Evolutionary conservation across 192 early-diverging fungal species (phyloP).

Genomic region (Mortierella alpina): DNA sequence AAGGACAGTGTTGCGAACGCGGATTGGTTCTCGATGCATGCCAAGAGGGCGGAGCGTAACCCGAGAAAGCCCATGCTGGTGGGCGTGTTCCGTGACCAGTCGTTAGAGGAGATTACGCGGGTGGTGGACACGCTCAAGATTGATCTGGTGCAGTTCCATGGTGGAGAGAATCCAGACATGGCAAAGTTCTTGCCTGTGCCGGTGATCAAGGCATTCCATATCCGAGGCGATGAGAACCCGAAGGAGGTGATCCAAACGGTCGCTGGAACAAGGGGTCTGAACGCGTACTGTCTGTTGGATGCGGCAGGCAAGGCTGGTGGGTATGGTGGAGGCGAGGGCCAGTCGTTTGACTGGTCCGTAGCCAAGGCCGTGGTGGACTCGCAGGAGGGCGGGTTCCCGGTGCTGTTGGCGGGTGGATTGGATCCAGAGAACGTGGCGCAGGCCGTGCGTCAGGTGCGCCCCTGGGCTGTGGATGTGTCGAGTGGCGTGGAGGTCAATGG

Average conservation of each 20-base stretch:
- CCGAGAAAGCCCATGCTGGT: constrained; percentile 82
- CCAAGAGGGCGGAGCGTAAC: constrained; percentile 50
- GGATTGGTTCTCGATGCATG: constrained; percentile 66
- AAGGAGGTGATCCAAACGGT: constrained; percentile 59
- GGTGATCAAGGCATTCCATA: constrained; percentile 91
- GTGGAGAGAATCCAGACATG: constrained; percentile 74
- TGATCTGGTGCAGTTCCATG: constrained; percentile 96
- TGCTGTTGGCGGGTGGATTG: constrained; percentile 93
- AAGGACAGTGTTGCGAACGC: constrained; percentile 21
- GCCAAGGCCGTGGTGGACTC: constrained; percentile 61
- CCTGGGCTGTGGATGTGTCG: constrained; percentile 93
- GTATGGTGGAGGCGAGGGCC: constrained; percentile 83
- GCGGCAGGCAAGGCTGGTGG: constrained; percentile 67
- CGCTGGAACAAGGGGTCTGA: constrained; percentile 54
- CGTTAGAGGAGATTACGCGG: constrained; percentile 77
- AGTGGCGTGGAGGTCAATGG: constrained; percentile 91
- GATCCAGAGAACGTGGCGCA: constrained; percentile 82
- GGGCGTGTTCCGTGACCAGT: constrained; percentile 94
- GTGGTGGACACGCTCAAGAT: constrained; percentile 74
- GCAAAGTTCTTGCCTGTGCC: constrained; percentile 81
- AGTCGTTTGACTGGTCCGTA: constrained; percentile 88
- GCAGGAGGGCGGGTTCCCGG: constrained; percentile 67
- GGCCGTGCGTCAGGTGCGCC: constrained; percentile 74
- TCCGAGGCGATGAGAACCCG: constrained; percentile 65
- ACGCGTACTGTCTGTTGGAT: constrained; percentile 69